Percentiles rank a stretch among this genome's conserved stretches.
Evolutionary conservation across 805 yeast species (phyloP).

Genomic region (Lachancea nothofagi): DNA sequence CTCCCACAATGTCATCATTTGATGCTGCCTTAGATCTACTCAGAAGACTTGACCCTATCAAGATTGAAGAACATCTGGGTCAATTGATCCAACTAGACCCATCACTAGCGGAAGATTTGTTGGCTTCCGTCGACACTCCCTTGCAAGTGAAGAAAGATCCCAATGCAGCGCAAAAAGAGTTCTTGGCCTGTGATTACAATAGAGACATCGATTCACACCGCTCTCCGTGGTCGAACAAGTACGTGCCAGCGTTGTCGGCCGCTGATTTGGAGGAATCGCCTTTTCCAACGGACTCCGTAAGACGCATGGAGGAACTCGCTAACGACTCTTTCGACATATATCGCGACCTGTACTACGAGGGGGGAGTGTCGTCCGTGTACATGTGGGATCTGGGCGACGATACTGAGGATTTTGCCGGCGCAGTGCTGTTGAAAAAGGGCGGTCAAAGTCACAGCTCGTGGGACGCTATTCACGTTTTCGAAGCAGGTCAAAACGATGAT

Average conservation of each 20-base stretch:
- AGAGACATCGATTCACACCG: constrained; percentile 90
- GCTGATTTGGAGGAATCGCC: constrained; percentile 66
- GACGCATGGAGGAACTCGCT: constrained; percentile 73
- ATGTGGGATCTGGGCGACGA: constrained; percentile 80
- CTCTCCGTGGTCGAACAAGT: constrained; percentile 84
- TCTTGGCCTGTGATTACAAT: constrained; percentile 86
- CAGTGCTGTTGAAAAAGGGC: constrained; percentile 70
- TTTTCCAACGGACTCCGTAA: constrained; percentile 57
- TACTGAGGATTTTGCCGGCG: constrained; percentile 72
- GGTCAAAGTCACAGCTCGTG: constrained; percentile 50
- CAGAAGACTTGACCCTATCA: constrained; percentile 67
- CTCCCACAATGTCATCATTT: constrained; percentile 25
- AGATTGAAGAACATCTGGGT: constrained; percentile 42
- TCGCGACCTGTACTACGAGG: constrained; percentile 91
- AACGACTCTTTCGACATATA: constrained; percentile 90
- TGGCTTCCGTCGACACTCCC: constrained; percentile 86
- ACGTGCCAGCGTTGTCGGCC: constrained; percentile 35
- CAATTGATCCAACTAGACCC: constrained; percentile 47
- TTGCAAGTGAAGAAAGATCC: constrained; percentile 35
- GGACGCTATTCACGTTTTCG: constrained; percentile 94
- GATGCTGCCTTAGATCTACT: constrained; percentile 77
- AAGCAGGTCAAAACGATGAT: constrained; percentile 42
- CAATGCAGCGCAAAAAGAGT: constrained; percentile 47
- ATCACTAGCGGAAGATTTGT: constrained; percentile 77
- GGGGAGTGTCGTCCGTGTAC: constrained; percentile 85